Evolutionary conservation across 2,329 filamentous ascomycete genomes (phyloP).

Genomic region (Fonsecaea monophora): DNA sequence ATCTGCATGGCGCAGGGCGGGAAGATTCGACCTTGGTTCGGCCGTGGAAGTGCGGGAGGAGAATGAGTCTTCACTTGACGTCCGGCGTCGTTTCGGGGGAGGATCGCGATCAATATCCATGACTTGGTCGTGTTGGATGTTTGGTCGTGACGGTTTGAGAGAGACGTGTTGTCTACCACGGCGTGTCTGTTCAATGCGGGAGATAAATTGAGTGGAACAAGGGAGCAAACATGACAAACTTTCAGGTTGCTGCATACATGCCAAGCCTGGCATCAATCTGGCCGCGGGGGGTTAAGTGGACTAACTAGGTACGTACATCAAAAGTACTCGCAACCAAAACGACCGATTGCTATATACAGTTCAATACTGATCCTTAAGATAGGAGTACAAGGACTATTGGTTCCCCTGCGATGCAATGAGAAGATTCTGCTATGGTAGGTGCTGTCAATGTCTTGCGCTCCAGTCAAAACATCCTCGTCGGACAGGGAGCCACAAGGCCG

Average conservation of each 20-base stretch:
- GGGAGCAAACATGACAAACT: constrained; percentile 3
- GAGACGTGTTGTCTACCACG: background rate
- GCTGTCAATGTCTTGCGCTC: too few relatives aligned
- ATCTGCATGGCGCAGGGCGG: constrained; percentile 16
- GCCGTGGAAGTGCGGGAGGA: constrained; percentile 25
- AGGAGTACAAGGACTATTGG: too few relatives aligned
- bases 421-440: too few relatives aligned
- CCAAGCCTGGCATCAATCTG: background rate
- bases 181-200: background rate
- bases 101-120: constrained; percentile 31
- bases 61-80: constrained; percentile 32
- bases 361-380: too few relatives aligned
- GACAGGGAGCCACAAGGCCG: too few relatives aligned
- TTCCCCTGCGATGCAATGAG: too few relatives aligned
- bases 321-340: too few relatives aligned
- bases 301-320: too few relatives aligned
- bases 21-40: constrained; percentile 21
- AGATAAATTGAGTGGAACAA: background rate
- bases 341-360: too few relatives aligned
- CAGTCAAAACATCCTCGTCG: too few relatives aligned
- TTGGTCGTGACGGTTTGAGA: background rate
- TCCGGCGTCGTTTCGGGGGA: constrained; percentile 35
- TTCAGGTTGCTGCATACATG: background rate
- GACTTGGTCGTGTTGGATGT: background rate
- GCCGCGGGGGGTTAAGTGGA: background rate